Percentiles rank a stretch among this genome's conserved stretches.
Conservation (phyloP, 2,329 filamentous ascomycete species). For the Madurella fahalii region DNA sequence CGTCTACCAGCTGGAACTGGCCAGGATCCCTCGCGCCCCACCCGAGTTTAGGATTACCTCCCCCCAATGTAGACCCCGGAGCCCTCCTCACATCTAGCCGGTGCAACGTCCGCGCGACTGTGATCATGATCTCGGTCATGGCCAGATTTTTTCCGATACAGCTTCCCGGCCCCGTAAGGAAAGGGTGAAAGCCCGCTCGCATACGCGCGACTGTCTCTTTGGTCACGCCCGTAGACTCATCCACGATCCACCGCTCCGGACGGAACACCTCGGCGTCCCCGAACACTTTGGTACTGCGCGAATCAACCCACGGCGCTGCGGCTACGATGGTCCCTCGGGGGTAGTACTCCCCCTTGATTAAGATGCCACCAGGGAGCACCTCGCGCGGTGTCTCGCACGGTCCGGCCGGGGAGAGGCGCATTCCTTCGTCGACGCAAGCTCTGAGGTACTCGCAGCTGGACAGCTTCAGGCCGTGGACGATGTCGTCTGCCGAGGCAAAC, state of each 20-base stretch:
- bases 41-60: conserved; percentile 11
- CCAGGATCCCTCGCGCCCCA: conserved; percentile 18
- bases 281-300: conserved; percentile 5
- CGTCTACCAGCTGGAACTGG: conserved; percentile 25
- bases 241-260: conserved; percentile 27
- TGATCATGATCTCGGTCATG: conserved; percentile 26
- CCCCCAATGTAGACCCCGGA: conserved; percentile 25
- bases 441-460: conserved; percentile 23
- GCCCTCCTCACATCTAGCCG: conserved; percentile 22
- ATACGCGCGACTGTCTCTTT: conserved; percentile 11
- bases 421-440: conserved; percentile 27
- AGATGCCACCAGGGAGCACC: conserved; percentile 22
- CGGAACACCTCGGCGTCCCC: conserved; percentile 7
- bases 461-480: conserved; percentile 19
- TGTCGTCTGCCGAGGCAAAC: conserved; percentile 18
- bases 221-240: conserved; percentile 7
- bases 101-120: conserved; percentile 23
- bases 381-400: conserved; percentile 22
- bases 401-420: conserved; percentile 22
- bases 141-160: conserved; percentile 23
- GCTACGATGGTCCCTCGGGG: conserved; percentile 25
- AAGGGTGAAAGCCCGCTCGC: conserved; percentile 21
- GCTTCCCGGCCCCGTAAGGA: conserved; percentile 16
- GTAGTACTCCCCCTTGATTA: conserved; percentile 21
- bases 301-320: conserved; percentile 17